A percentile compares a stretch with the other conserved stretches of the same genome.
Conservation (phyloP, 2,329 filamentous ascomycete genomes). For the Colletotrichum karsti region DNA sequence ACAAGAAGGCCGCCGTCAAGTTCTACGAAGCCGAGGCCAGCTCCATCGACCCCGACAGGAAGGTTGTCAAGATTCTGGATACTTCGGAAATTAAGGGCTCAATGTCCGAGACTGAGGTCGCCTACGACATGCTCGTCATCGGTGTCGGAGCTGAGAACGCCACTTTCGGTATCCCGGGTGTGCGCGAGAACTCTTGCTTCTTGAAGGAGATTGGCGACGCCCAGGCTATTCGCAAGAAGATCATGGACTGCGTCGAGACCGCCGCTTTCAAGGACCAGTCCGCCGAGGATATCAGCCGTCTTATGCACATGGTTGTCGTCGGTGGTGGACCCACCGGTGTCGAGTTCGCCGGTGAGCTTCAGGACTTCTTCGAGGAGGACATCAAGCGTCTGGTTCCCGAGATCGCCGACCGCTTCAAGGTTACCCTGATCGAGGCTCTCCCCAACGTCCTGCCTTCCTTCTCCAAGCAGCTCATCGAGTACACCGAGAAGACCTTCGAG, state of each 20-base stretch:
- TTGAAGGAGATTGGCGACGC: constrained; percentile 98
- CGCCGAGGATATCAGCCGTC: constrained; percentile 86
- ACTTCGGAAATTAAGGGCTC: constrained; percentile 92
- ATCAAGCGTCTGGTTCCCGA: constrained; percentile 98
- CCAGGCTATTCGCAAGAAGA: constrained; percentile 95
- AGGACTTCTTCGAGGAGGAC: constrained; percentile 99
- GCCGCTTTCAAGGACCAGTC: constrained; percentile 97
- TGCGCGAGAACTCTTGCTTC: constrained; percentile 95
- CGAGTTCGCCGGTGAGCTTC: constrained; percentile 97
- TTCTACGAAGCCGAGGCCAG: constrained; percentile 98
- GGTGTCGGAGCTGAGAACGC: constrained; percentile 98
- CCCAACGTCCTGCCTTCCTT: constrained; percentile 98
- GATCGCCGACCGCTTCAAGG: constrained; percentile 93
- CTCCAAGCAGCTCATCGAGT: constrained; percentile 98
- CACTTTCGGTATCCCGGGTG: constrained; percentile 96
- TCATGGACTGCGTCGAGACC: constrained; percentile 99
- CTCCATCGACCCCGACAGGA: constrained; percentile 92
- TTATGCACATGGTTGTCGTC: constrained; percentile 97
- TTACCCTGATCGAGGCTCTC: constrained; percentile 95
- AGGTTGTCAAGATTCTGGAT: constrained; percentile 88
- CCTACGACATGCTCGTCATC: constrained; percentile 97
- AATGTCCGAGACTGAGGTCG: constrained; percentile 83
- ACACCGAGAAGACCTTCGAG: constrained; percentile 98
- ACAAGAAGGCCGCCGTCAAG: constrained; percentile 92
- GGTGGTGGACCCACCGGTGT: constrained; percentile 96